Evolutionary conservation across 441 rosid species (phyloP), one percentile per base, ranked within the genome.

Genomic region (Euphorbia schlechtendalii): DNA sequence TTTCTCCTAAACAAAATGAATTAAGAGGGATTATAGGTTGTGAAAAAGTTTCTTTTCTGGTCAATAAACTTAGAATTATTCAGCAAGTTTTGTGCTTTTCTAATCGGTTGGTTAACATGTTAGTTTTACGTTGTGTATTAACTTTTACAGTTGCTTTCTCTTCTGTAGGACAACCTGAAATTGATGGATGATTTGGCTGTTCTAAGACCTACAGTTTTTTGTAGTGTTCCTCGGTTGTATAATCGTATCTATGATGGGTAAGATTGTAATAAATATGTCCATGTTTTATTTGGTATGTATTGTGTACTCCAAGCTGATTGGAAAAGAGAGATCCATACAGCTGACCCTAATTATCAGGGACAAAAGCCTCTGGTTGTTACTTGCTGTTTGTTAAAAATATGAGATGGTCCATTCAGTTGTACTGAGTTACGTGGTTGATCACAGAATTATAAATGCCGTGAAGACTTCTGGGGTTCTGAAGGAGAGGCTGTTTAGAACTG

Each of bases 211-310:
- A 94, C 99, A 36, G 0, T 94, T 68, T 94, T 94, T 76, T 78
- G 84, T 82, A 94, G 99, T 63, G 98, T 94, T 67, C 99, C 99
- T 74, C 88, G 99, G 64, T 72, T 91, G 69, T 91, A 87, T 76
- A 89, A 89, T 66, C 82, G 99, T 72, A 87, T 94, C 74, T 94
- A 90, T 73, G 90, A 74, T 58, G 93, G 97, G 99, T 94, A 76
- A 79, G 73, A 27, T 66, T 65, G 65, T 68, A 34, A 10, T 20
- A 36, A 36, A 53, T 25, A 32, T 3, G 34, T 32, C 34, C 34
- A 32, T 32, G 34, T 32, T 32, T 32, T 32, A 32, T 32, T 32
- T 32, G 34, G 34, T 32, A 32, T 32, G 6, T 32, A 32, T 32
- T 32, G 34, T 32, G 6, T 6, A 32, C 34, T 32, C 34, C 34